Percentiles rank a stretch among this genome's conserved stretches.
These are phyloP conservation scores for Nadsonia starkeyi-henricii DNA, from an alignment of 1,139 yeast species.

Conservation along the genomic window DNA sequence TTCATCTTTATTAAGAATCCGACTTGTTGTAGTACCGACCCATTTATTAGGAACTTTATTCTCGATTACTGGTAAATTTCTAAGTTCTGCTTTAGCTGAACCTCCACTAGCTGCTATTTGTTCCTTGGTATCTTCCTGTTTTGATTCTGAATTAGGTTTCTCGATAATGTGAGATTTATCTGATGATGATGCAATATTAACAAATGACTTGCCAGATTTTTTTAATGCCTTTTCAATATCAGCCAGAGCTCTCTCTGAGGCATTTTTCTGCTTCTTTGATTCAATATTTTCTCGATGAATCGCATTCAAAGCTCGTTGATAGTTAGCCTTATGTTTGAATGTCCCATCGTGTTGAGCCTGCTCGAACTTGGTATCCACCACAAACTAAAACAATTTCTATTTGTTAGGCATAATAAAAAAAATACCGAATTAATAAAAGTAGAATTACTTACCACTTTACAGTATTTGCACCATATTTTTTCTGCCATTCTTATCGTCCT, in stretches of 20 bases:
- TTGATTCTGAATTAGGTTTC: neutral
- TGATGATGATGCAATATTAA: no score
- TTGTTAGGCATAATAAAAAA: no score
- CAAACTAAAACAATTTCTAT: slow-evolving; percentile 23
- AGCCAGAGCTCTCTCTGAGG: slow-evolving; percentile 14
- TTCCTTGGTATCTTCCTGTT: neutral
- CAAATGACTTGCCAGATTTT: neutral
- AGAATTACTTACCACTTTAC: slow-evolving; percentile 25
- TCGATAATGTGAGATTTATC: neutral
- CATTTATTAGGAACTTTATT: neutral
- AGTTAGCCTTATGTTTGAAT: slow-evolving; percentile 23
- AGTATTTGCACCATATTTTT: slow-evolving; percentile 32
- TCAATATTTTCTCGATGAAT: slow-evolving; percentile 23
- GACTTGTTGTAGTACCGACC: neutral
- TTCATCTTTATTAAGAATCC: neutral
- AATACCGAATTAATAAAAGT: neutral
- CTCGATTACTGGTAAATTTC: neutral
- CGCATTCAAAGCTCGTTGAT: slow-evolving; percentile 19
- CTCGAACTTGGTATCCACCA: slow-evolving; percentile 29
- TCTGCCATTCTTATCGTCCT: slow-evolving; percentile 23
- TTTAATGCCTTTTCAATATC: slow-evolving; percentile 10
- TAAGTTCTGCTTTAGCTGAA: neutral
- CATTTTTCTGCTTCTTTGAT: slow-evolving; percentile 14
- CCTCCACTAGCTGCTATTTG: neutral
- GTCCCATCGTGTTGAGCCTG: slow-evolving; percentile 29